These are phyloP conservation scores for Suillus brevipes DNA, from an alignment of 768 basidiomycete genomes.

Conservation along the genomic window DNA sequence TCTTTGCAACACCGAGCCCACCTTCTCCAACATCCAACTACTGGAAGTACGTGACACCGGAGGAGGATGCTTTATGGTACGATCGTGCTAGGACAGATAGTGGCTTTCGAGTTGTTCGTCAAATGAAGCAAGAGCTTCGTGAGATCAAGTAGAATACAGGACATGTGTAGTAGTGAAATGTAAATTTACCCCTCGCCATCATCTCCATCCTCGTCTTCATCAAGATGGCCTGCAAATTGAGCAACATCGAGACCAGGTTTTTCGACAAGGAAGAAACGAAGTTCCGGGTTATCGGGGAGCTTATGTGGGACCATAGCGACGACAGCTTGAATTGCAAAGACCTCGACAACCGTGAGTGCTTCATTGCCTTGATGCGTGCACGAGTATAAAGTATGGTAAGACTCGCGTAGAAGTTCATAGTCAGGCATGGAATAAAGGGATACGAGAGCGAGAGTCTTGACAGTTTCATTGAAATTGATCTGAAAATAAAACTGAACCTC, in stretches of 20 bases:
- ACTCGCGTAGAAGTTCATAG: slow-evolving; percentile 2
- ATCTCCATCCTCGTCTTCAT: background rate
- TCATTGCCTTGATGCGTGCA: slow-evolving; percentile 5
- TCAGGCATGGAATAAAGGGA: slow-evolving; percentile 25
- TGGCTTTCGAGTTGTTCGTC: no score
- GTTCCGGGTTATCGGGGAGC: background rate
- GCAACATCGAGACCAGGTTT: slow-evolving; percentile 3
- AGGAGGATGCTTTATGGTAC: no score
- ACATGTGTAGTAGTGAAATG: background rate
- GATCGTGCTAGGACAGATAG: no score
- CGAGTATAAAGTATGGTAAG: slow-evolving; percentile 2
- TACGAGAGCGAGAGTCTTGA: slow-evolving; percentile 21
- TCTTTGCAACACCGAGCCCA: no score
- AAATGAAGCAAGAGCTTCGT: no score
- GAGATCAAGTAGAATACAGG: no score
- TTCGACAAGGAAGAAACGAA: background rate
- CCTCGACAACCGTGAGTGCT: background rate
- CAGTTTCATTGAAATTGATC: background rate
- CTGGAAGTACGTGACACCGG: no score
- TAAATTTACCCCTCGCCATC: background rate
- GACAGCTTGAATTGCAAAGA: background rate
- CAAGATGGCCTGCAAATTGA: background rate
- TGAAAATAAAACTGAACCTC: slow-evolving; percentile 24
- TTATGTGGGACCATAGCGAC: background rate
- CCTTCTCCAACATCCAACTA: no score